Base-by-base conservation (phyloP, 805 yeast species). In the Candida taoyuanica region DNA sequence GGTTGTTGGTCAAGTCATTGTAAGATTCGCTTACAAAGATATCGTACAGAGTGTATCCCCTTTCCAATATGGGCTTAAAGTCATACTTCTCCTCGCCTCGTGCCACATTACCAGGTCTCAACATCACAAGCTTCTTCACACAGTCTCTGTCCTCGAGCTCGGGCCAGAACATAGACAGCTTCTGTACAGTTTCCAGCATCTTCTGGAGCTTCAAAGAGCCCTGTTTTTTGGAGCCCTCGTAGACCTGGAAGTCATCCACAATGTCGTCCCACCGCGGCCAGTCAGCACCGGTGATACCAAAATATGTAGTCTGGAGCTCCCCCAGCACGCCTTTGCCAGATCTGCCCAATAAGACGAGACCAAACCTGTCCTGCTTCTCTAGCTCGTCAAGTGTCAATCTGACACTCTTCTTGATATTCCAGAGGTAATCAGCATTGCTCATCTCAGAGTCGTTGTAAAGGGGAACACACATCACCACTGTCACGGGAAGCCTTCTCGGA, bases 201-300 rank as follows among this genome's bases (percentile, higher is more conserved):
- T 33, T 25, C 15, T 14, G 17, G 25, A 42, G 6, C 29, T 42
- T 42, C 3, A 34, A 20, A 18, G 33, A 28, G 17, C 34, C 26
- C 8, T 18, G 27, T 14, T 31, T 19, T 24, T 31, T 32, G 6
- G 43, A 32, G 2, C 42, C 42, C n/a, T 21, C n/a, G 30, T 45
- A 45, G 2, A 67, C 59, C 27, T 58, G 49, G 7, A 73, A 40
- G 8, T 60, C 67, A n/a, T 59, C 55, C 17, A 72, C 48, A 17
- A 73, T 48, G 4, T 64, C 65, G 24, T 60, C 60, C 76, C 79
- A 73, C 1, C 76, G 76, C 11, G 60, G 56, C 79, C 79, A 75
- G 4, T 47, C 46, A 12, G 64, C 55, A 14, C 59, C 53, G 0
- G 68, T 63, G 50, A 72, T 66, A 3, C 80, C 80, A 29, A 71